Base-by-base conservation (phyloP, 768 basidiomycete genomes). In the Rhodotorula kratochvilovae region DNA sequence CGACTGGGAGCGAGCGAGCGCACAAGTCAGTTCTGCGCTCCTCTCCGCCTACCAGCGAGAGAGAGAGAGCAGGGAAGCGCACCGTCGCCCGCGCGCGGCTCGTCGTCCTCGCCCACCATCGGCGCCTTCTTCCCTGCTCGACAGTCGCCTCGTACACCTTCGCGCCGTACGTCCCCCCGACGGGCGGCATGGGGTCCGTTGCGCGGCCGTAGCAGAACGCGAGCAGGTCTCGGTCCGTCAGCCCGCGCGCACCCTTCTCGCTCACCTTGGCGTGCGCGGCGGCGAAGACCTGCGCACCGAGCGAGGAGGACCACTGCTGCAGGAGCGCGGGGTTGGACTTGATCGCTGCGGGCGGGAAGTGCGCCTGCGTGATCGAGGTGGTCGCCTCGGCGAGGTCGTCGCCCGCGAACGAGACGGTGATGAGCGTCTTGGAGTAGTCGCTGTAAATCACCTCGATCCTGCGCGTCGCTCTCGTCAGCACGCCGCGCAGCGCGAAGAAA, bases 201-300 rank as follows among this genome's bases (percentile, higher is more conserved):
- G 67, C 70, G 17, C 67, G 60, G 2, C 31, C 25, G 67, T 68
- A 58, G 63, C 70, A 71, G 35, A 56, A 39, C 17, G 61, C 39
- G 63, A 75, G 39, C 42, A 71, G 59, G 17, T 55, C 29, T 3
- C 39, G 48, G 58, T 66, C 67, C 15, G 55, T 60, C 29, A 58
- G 15, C 1, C 70, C 67, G 23, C 69, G 54, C 10, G 63, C 66
- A 0, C 7, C 1, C 42, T 59, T 59, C 42, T 59, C 58, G 31
- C 31, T 27, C 2, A 43, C 15, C 57, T 64, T 63, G 50, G 60
- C 33, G 55, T 70, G 67, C 10, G 73, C 73, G 23, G 73, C 73
- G 25, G 73, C 73, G 46, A 71, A 75, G 19, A 75, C n/a, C 42
- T 75, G 74, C 0, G 74, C 67, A 29, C 74, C 74, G 68, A 75